Evolutionary conservation across 495 filamentous ascomycete species (phyloP), one percentile per base, ranked within the genome.

Genomic region (Melanomma pulvis-pyrius): DNA sequence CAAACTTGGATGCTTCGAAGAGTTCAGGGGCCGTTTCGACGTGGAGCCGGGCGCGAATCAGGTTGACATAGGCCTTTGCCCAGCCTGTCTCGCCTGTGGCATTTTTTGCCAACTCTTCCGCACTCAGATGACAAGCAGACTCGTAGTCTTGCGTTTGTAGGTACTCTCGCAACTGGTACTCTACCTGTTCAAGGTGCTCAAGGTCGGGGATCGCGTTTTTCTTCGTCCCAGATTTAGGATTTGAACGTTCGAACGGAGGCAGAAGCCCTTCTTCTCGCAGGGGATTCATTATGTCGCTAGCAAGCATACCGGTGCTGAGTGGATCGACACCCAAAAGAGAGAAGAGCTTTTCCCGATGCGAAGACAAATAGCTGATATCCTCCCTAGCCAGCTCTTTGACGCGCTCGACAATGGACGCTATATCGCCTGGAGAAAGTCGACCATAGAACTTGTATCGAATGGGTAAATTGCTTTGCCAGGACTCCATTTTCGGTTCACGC

Each of bases 171-270:
- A 66, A 19, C n/a, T 21, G 7, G 29, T 53, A 32, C 48, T 59
- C 63, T 11, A 60, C 24, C n/a, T 32, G 46, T 53, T 66, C 55
- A 25, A 66, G 22, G 36, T 6, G 7, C 39, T 65, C 53, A 24
- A 58, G 28, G 21, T 21, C 13, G 1, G 26, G 15, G 24, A 32
- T 21, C 17, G 29, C 30, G 1, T n/a, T 39, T 8, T 49, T 49
- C 22, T 57, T 19, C 22, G 21, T n/a, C 7, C 22, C 15, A n/a
- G 7, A 50, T 9, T 11, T 24, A 9, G 7, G 7, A 9, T 9
- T 19, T 19, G 51, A 30, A 8, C n/a, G 11, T 8, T 59, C 17
- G 36, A 65, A 63, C 12, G 51, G n/a, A 13, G 39, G 19, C 30
- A 50, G 47, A 25, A 63, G 29, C 9, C 34, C 60, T 30, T 57